Conservation (phyloP, 1,284 basidiomycete genomes). For the Fomitopsis betulina region DNA sequence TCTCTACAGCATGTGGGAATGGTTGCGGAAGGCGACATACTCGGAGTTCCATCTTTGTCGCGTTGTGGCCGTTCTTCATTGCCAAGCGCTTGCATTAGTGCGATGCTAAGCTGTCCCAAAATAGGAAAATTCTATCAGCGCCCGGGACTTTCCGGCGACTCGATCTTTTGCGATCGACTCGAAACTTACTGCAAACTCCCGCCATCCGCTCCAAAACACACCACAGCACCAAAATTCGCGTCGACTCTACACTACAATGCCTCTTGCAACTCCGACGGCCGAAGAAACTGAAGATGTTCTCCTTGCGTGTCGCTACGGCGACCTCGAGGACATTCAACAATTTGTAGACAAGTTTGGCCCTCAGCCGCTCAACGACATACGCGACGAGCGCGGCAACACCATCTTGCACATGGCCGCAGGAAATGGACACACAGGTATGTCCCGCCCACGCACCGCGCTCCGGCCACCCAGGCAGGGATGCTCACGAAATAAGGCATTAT, state of each 20-base stretch:
- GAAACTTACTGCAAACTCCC: not conserved
- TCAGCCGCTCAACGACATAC: slow-evolving; percentile 45
- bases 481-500: slow-evolving; percentile 41
- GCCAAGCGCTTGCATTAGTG: too few species aligned
- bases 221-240: not conserved
- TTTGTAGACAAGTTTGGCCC: slow-evolving; percentile 62
- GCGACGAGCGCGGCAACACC: slow-evolving; percentile 76
- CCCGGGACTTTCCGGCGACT: not conserved
- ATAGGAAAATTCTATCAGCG: too few species aligned
- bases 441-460: not conserved
- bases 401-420: slow-evolving; percentile 81
- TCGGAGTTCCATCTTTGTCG: too few species aligned
- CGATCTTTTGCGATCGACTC: not conserved
- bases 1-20: too few species aligned
- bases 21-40: too few species aligned
- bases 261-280: slow-evolving; percentile 30
- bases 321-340: slow-evolving; percentile 68
- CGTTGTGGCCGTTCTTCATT: too few species aligned
- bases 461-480: slow-evolving; percentile 2
- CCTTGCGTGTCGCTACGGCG: slow-evolving; percentile 83
- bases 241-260: slow-evolving; percentile 12
- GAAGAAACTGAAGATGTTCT: slow-evolving; percentile 77
- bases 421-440: slow-evolving; percentile 80
- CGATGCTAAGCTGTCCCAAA: too few species aligned
- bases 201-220: not conserved